phyloP scores from a whole-genome alignment of 768 basidiomycete species.

The Macrolepiota fuliginosa region DNA sequence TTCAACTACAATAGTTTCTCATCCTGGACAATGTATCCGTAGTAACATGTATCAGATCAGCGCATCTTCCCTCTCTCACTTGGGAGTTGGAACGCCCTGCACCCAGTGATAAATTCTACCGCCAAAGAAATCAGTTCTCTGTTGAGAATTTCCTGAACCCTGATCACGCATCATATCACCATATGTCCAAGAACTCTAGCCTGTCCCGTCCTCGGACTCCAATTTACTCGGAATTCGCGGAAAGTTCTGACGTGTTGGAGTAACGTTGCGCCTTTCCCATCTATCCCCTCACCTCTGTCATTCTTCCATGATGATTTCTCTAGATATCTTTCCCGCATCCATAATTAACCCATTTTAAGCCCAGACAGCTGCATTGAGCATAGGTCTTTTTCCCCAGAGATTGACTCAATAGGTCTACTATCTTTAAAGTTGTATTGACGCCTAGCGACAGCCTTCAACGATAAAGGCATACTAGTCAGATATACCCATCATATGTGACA shows the following conservation, averaged over 20 bases:
- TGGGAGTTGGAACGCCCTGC: no score
- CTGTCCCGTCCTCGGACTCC: not conserved
- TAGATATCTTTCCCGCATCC: not conserved
- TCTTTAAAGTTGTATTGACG: not conserved
- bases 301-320: not conserved
- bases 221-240: not conserved
- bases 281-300: not conserved
- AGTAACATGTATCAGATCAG: not conserved
- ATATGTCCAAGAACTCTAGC: not conserved
- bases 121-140: not conserved
- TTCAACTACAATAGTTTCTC: conserved; percentile 1
- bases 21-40: not conserved
- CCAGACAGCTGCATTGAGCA: not conserved
- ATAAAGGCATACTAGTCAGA: not conserved
- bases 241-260: conserved; percentile 2
- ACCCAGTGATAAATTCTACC: not conserved
- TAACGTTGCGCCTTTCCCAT: not conserved
- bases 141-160: not conserved
- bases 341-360: not conserved
- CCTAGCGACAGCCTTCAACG: not conserved
- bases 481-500: not conserved
- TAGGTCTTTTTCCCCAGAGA: not conserved
- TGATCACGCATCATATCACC: not conserved
- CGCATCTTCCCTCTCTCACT: not conserved
- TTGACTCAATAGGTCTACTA: not conserved